Conservation (phyloP, 1,139 yeast genomes). For the Zygosaccharomyces sapae region DNA sequence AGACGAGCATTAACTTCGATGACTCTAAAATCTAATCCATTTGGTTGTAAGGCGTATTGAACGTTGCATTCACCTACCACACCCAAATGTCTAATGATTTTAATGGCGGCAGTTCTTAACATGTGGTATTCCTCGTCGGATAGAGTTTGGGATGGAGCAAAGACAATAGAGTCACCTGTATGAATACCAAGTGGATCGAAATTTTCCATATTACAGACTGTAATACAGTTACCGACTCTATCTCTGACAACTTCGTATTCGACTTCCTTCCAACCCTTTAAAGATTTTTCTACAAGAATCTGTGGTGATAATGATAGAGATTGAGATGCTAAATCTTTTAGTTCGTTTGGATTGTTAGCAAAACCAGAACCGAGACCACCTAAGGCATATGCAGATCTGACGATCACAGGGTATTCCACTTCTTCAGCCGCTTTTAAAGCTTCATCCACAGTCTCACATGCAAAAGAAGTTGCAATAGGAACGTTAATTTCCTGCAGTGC, state of each 20-base stretch:
- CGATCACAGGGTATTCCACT: constrained; percentile 94
- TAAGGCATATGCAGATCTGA: constrained; percentile 93
- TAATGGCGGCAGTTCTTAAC: constrained; percentile 96
- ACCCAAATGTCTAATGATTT: constrained; percentile 94
- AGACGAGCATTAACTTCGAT: constrained; percentile 97
- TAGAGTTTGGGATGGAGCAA: constrained; percentile 96
- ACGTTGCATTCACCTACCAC: constrained; percentile 99
- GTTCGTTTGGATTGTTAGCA: constrained; percentile 77
- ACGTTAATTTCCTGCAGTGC: constrained; percentile 91
- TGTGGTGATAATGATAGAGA: constrained; percentile 90
- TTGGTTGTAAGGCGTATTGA: constrained; percentile 94
- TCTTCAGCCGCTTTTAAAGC: constrained; percentile 81
- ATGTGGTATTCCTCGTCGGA: constrained; percentile 97
- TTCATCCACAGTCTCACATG: constrained; percentile 89
- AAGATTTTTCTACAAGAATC: constrained; percentile 90
- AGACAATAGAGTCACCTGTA: constrained; percentile 98
- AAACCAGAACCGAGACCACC: constrained; percentile 99
- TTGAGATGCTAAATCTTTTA: constrained; percentile 81
- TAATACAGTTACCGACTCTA: constrained; percentile 92
- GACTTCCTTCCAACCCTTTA: constrained; percentile 99
- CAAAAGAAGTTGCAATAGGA: constrained; percentile 94
- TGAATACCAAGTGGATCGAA: constrained; percentile 97
- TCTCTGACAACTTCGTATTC: constrained; percentile 99
- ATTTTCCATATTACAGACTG: constrained; percentile 99
- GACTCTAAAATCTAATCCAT: constrained; percentile 90